phyloP scores from a whole-genome alignment of 2,329 filamentous ascomycete genomes.

The Penicillium concentricum region DNA sequence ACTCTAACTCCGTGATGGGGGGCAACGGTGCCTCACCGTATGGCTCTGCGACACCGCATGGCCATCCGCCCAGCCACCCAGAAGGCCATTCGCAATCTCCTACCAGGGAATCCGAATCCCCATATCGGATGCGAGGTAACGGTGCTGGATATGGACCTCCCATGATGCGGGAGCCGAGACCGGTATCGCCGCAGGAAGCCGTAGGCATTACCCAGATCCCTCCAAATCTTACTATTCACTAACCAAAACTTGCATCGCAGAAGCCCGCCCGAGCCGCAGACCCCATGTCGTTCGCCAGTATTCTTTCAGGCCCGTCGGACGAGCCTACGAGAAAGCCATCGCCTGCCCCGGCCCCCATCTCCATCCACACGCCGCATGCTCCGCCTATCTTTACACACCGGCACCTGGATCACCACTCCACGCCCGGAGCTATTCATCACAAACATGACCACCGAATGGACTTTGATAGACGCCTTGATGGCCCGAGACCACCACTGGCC shows the following conservation, averaged over 20 bases:
- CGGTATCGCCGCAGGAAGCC: constrained; percentile 40
- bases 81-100: constrained; percentile 44
- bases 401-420: constrained; percentile 25
- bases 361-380: constrained; percentile 20
- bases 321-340: constrained; percentile 53
- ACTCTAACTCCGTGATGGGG: constrained; percentile 35
- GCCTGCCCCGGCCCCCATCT: constrained; percentile 38
- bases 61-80: constrained; percentile 40
- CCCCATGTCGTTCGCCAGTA: constrained; percentile 95
- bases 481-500: constrained; percentile 2
- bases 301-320: constrained; percentile 77
- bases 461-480: constrained; percentile 24
- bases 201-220: constrained; percentile 29
- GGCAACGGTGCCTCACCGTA: constrained; percentile 40
- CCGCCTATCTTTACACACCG: constrained; percentile 12
- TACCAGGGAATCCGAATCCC: constrained; percentile 40
- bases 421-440: constrained; percentile 26
- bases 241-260: constrained; percentile 41
- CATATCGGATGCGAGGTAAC: constrained; percentile 33
- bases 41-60: constrained; percentile 38
- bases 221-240: constrained; percentile 12
- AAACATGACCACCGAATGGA: constrained; percentile 31
- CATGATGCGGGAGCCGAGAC: constrained; percentile 32
- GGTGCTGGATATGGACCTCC: constrained; percentile 32
- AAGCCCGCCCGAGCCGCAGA: constrained; percentile 73